A percentile compares a stretch with the other conserved stretches of the same genome.
phyloP scores from a whole-genome alignment of 164 flowering plant genomes.

The Umbilicus rupestris region DNA sequence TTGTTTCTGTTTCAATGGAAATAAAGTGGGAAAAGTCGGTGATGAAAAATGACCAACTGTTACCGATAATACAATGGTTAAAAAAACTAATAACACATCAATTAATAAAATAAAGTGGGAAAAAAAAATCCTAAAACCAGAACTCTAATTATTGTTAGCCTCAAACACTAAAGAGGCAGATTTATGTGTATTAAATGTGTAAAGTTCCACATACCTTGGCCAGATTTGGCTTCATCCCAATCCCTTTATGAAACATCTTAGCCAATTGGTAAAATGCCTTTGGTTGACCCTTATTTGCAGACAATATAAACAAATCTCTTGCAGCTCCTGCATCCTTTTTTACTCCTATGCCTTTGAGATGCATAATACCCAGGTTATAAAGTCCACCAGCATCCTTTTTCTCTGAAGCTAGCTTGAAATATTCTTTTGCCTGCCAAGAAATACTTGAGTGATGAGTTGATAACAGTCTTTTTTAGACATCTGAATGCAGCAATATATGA shows the following conservation, averaged over 20 bases:
- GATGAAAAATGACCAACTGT: too few relatives aligned
- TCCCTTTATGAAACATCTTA: slow-evolving; percentile 92
- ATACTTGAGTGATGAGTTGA: neutral
- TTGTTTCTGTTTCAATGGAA: neutral
- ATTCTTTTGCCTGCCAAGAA: slow-evolving; percentile 73
- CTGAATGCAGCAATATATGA: neutral
- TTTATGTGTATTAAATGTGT: neutral
- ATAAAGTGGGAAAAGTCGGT: neutral
- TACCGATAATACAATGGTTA: neutral
- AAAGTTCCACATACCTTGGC: slow-evolving; percentile 41
- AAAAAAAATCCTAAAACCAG: neutral
- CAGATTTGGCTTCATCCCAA: slow-evolving; percentile 77
- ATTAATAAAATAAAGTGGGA: neutral
- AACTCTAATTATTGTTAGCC: neutral
- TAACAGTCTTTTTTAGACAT: neutral
- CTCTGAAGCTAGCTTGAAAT: slow-evolving; percentile 82
- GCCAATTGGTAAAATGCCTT: slow-evolving; percentile 96
- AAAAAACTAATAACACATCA: neutral
- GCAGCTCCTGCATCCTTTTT: slow-evolving; percentile 66
- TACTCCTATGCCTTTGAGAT: slow-evolving; percentile 93
- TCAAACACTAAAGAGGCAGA: neutral
- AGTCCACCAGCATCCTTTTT: slow-evolving; percentile 82
- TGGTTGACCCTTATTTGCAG: slow-evolving; percentile 86
- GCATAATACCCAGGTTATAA: slow-evolving; percentile 88
- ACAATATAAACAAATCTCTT: slow-evolving; percentile 44